A percentile compares a stretch with the other conserved stretches of the same genome.
These are phyloP conservation scores for Cunninghamia lanceolata DNA, from an alignment of 75 land plant species.

Conservation along the genomic window DNA sequence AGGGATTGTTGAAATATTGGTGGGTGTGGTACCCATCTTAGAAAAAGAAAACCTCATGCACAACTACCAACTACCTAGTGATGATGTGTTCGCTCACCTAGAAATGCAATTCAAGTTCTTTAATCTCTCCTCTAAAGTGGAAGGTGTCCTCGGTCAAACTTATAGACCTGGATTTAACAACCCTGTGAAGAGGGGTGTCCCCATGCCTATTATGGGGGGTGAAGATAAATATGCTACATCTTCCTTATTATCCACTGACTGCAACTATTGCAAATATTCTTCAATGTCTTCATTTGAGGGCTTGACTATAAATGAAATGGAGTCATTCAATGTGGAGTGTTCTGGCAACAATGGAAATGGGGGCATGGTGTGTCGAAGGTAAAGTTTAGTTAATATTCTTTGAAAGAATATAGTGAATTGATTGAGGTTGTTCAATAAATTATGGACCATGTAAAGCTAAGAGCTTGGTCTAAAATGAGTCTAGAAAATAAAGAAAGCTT, in stretches of 20 bases:
- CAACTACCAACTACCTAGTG: conserved; percentile 33
- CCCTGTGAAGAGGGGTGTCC: conserved; percentile 56
- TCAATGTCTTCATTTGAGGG: background rate
- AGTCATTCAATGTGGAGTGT: conserved; percentile 21
- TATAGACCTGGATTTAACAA: conserved; percentile 47
- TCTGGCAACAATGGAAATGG: background rate
- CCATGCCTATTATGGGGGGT: conserved; percentile 66
- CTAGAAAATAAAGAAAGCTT: too few relatives aligned
- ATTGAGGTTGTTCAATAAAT: too few relatives aligned
- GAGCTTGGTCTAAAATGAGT: too few relatives aligned
- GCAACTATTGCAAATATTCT: conserved; percentile 14
- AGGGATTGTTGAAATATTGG: conserved; percentile 25
- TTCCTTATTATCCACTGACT: conserved; percentile 45
- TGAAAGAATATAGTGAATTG: too few relatives aligned
- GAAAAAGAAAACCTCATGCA: conserved; percentile 45
- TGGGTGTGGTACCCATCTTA: conserved; percentile 52
- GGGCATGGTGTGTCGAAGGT: background rate
- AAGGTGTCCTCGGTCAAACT: conserved; percentile 59
- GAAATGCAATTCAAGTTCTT: conserved; percentile 34
- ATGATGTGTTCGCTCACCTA: conserved; percentile 52
- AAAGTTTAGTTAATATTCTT: background rate
- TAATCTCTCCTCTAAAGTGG: conserved; percentile 39
- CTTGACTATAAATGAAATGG: background rate
- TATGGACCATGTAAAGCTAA: too few relatives aligned
- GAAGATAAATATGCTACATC: conserved; percentile 51